Evolutionary conservation across 2,329 filamentous ascomycete species (phyloP).

Genomic region (Phialophora tarda): DNA sequence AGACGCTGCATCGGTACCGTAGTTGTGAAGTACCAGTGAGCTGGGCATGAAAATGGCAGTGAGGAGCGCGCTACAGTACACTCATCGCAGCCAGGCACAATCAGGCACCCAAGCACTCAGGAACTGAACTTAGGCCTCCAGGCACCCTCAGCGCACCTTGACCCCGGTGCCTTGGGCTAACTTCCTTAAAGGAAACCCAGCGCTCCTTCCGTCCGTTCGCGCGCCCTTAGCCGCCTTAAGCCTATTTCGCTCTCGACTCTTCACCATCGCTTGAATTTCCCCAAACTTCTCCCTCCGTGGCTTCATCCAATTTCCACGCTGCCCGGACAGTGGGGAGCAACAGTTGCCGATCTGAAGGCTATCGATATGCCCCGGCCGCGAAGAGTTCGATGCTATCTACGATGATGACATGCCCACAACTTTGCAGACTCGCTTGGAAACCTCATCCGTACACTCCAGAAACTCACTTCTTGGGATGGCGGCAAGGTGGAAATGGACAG

Average conservation of each 20-base stretch:
- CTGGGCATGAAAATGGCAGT: background rate
- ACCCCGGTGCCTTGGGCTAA: conserved; percentile 11
- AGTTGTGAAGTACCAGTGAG: conserved; percentile 1
- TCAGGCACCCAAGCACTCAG: background rate
- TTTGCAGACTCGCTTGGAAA: background rate
- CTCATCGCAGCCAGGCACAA: background rate
- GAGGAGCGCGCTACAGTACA: background rate
- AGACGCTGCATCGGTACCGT: background rate
- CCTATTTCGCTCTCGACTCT: background rate
- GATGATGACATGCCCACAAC: background rate
- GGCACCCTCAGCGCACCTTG: no score
- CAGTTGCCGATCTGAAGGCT: conserved; percentile 13
- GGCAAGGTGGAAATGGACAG: background rate
- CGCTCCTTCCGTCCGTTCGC: background rate
- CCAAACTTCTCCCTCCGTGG: conserved; percentile 22
- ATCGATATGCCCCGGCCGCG: conserved; percentile 27
- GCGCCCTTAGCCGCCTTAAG: conserved; percentile 6
- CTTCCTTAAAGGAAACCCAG: no score
- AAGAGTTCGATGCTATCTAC: background rate
- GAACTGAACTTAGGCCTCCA: no score
- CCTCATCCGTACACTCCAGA: background rate
- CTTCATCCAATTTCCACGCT: conserved; percentile 31
- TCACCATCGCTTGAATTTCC: conserved; percentile 21
- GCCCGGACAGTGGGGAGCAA: conserved; percentile 15
- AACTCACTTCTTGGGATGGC: background rate